phyloP scores from a whole-genome alignment of 352 stramenopile species.

The Phytophthora europaea region DNA sequence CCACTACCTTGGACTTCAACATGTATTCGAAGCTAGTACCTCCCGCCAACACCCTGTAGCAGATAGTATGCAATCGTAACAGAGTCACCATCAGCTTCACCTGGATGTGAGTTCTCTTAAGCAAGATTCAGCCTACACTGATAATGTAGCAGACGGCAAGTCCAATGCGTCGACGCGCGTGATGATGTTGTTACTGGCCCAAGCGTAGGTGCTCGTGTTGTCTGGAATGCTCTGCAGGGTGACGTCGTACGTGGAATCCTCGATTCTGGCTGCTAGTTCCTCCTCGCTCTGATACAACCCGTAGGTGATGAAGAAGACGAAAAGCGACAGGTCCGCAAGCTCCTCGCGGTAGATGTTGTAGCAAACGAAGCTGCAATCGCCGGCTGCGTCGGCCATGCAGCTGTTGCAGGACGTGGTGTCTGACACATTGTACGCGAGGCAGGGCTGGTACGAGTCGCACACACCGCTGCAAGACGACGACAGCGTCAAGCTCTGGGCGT shows the following conservation, averaged over 20 bases:
- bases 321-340: conserved; percentile 9
- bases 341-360: conserved; percentile 28
- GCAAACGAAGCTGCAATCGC: conserved; percentile 30
- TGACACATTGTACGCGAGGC: conserved; percentile 33
- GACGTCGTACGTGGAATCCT: conserved; percentile 19
- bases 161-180: conserved; percentile 28
- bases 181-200: conserved; percentile 37
- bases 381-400: conserved; percentile 19
- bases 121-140: conserved; percentile 16
- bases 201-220: conserved; percentile 34
- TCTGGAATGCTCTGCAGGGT: conserved; percentile 17
- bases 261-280: conserved; percentile 27
- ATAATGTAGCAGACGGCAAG: conserved; percentile 17
- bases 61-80: too few relatives aligned
- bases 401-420: conserved; percentile 25
- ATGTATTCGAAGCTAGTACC: conserved; percentile 20
- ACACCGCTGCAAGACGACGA: conserved; percentile 31
- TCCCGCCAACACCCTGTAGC: conserved; percentile 22
- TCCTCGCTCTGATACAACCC: conserved; percentile 37
- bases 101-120: too few relatives aligned
- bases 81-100: too few relatives aligned
- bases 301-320: conserved; percentile 38
- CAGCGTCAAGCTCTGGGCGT: conserved; percentile 18
- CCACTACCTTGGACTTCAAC: conserved; percentile 37
- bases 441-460: conserved; percentile 29